phyloP scores from a whole-genome alignment of 2,329 filamentous ascomycete genomes.

The Bipolaris oryzae region DNA sequence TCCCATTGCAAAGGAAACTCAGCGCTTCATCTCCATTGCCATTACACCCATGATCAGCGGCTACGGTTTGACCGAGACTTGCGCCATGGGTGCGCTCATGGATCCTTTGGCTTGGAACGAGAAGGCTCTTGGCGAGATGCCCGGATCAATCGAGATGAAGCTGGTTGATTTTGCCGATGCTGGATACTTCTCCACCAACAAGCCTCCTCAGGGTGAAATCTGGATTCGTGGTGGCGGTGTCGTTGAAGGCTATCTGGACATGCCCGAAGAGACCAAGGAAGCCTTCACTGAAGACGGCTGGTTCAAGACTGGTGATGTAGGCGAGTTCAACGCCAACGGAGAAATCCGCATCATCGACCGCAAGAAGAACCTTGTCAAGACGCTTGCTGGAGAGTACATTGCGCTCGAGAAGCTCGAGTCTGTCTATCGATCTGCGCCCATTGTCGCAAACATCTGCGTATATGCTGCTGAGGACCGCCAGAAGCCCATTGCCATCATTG shows the following conservation, averaged over 20 bases:
- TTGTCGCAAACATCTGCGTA: slow-evolving; percentile 85
- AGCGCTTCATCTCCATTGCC: slow-evolving; percentile 88
- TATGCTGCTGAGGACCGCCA: slow-evolving; percentile 76
- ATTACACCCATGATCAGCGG: slow-evolving; percentile 93
- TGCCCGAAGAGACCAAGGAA: slow-evolving; percentile 81
- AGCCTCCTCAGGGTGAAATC: slow-evolving; percentile 88
- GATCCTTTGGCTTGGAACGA: slow-evolving; percentile 86
- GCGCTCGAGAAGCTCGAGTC: slow-evolving; percentile 94
- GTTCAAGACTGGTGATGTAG: slow-evolving; percentile 98
- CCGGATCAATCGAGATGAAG: slow-evolving; percentile 82
- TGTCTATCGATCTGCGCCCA: slow-evolving; percentile 79
- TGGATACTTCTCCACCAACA: slow-evolving; percentile 77
- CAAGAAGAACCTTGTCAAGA: slow-evolving; percentile 98
- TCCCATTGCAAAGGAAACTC: slow-evolving; percentile 84
- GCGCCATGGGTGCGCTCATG: slow-evolving; percentile 80
- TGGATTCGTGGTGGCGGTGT: slow-evolving; percentile 82
- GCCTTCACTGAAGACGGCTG: slow-evolving; percentile 83
- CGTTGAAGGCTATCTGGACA: slow-evolving; percentile 78
- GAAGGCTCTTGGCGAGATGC: slow-evolving; percentile 75
- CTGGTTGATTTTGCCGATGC: slow-evolving; percentile 88
- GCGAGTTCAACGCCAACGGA: slow-evolving; percentile 80
- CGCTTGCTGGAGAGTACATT: slow-evolving; percentile 93
- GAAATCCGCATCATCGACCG: slow-evolving; percentile 89
- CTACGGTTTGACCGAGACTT: slow-evolving; percentile 94
- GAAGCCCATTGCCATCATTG: slow-evolving; percentile 83